Conservation (phyloP, 2,329 filamentous ascomycete genomes). For the Pestalotiopsis sp. region DNA sequence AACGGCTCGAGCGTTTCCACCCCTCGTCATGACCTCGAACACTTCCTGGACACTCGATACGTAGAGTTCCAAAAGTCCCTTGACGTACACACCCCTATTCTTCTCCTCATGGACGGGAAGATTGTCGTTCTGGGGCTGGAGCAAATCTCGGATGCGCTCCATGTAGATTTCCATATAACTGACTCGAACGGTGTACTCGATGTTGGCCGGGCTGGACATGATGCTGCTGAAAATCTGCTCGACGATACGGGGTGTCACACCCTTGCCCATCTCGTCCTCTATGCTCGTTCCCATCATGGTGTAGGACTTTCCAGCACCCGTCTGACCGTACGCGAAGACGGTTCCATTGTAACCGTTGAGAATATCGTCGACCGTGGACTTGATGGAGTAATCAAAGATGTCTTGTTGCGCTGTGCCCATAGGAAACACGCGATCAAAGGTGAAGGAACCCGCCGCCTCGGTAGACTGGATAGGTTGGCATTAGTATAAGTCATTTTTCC, state of each 20-base stretch:
- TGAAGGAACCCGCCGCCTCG: slow-evolving; percentile 85
- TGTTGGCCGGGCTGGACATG: slow-evolving; percentile 85
- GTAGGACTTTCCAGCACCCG: slow-evolving; percentile 97
- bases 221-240: slow-evolving; percentile 98
- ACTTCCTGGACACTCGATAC: slow-evolving; percentile 95
- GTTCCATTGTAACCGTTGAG: slow-evolving; percentile 99
- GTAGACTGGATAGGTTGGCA: slow-evolving; percentile 63
- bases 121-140: slow-evolving; percentile 93
- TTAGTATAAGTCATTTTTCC: slow-evolving; percentile 28
- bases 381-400: slow-evolving; percentile 98
- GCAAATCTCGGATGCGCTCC: slow-evolving; percentile 93
- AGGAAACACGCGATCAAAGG: slow-evolving; percentile 96
- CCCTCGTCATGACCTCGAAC: slow-evolving; percentile 93
- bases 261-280: slow-evolving; percentile 83
- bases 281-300: slow-evolving; percentile 99
- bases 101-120: slow-evolving; percentile 98
- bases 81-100: slow-evolving; percentile 93
- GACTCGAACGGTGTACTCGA: slow-evolving; percentile 98
- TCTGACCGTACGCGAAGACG: slow-evolving; percentile 98
- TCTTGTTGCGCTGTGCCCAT: slow-evolving; percentile 89
- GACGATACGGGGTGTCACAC: slow-evolving; percentile 95
- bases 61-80: slow-evolving; percentile 92
- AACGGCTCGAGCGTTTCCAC: slow-evolving; percentile 86
- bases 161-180: slow-evolving; percentile 99
- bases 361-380: slow-evolving; percentile 94